Evolutionary conservation across 2,329 filamentous ascomycete species (phyloP).

Genomic region (Epichloe coenophiala): DNA sequence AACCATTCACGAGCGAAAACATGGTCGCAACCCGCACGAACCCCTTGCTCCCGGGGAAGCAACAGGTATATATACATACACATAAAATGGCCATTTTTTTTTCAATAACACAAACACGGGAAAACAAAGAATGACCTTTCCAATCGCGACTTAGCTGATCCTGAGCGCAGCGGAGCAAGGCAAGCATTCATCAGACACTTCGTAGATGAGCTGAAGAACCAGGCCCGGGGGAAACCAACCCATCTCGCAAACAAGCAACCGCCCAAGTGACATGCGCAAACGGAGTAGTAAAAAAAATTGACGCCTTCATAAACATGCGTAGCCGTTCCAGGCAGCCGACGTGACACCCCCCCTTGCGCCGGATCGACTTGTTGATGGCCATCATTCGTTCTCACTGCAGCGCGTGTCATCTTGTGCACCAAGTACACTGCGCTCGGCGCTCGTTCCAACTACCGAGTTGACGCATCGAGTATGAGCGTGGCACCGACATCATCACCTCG

Average conservation of each 20-base stretch:
- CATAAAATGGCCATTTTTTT: no score
- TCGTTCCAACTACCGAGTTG: constrained; percentile 35
- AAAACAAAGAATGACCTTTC: constrained; percentile 1
- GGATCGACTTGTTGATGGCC: not conserved
- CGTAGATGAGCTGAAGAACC: constrained; percentile 36
- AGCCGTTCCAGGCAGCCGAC: no score
- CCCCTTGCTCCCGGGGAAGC: constrained; percentile 39
- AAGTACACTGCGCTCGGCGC: constrained; percentile 13
- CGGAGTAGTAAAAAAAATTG: no score
- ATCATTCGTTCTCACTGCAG: not conserved
- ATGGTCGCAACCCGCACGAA: constrained; percentile 37
- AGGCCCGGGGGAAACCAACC: constrained; percentile 31
- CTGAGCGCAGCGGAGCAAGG: constrained; percentile 11
- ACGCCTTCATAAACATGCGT: no score
- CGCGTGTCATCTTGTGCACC: no score
- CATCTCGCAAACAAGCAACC: constrained; percentile 19
- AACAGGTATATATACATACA: constrained; percentile 21
- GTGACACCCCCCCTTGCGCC: no score
- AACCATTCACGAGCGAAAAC: constrained; percentile 31
- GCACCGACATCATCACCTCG: constrained; percentile 34
- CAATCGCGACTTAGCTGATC: constrained; percentile 15
- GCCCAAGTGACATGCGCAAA: constrained; percentile 10
- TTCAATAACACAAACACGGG: not conserved
- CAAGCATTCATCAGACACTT: constrained; percentile 33
- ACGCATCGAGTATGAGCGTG: constrained; percentile 42